Conservation (phyloP, 345 rosid genomes). For the Reutealis trisperma region DNA sequence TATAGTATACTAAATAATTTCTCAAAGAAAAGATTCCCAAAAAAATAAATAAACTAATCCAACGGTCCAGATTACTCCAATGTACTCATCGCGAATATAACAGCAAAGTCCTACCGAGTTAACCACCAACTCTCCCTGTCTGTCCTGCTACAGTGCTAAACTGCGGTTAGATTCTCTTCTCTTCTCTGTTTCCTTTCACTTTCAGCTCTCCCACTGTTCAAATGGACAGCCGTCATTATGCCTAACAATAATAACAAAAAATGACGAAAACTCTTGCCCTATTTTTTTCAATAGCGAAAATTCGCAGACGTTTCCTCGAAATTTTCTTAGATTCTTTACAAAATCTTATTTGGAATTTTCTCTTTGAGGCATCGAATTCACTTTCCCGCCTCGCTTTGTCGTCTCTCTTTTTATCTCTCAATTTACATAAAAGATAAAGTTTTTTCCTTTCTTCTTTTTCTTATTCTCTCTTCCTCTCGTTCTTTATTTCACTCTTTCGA, state of each 20-base stretch:
- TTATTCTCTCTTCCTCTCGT: background rate
- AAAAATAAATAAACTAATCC: background rate
- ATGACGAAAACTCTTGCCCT: background rate
- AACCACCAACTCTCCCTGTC: no score
- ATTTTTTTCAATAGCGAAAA: slow-evolving; percentile 12
- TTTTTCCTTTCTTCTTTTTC: background rate
- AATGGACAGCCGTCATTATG: slow-evolving; percentile 10
- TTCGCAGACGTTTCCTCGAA: slow-evolving; percentile 26
- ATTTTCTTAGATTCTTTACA: slow-evolving; percentile 12
- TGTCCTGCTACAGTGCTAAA: no score
- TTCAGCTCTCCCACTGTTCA: background rate
- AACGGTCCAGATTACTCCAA: slow-evolving; percentile 16
- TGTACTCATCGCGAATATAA: no score
- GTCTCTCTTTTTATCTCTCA: background rate
- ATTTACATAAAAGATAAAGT: slow-evolving; percentile 1
- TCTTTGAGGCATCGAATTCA: background rate
- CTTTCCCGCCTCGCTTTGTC: slow-evolving; percentile 18
- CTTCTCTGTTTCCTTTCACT: background rate
- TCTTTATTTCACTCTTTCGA: background rate
- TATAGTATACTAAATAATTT: no score
- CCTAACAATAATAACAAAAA: no score
- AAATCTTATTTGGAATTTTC: background rate
- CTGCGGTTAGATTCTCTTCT: background rate
- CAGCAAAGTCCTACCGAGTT: no score
- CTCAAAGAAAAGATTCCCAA: background rate